Evolutionary conservation across 202 grass and related monocot genomes (phyloP), one percentile per base, ranked within the genome.

Genomic region (Thinopyrum obtusiflorum): DNA sequence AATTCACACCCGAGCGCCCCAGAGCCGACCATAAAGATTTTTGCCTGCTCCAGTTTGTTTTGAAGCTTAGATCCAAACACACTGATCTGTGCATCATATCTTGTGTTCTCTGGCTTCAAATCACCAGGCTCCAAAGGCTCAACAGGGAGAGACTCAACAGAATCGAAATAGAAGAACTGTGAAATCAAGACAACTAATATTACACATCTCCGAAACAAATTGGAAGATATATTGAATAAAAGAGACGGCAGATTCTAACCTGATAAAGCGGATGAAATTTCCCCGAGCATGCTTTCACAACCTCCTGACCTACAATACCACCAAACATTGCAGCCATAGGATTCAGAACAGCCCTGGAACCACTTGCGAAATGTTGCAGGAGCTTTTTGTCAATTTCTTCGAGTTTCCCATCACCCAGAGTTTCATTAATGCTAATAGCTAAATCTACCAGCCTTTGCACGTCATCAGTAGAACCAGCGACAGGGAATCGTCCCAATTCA

Each of bases 101-200:
- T 87, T 25, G 79, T 83, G 57, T 92, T 94, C 20, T 88, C 42
- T 81, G 87, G 88, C 83, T 94, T 95, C 37, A 94, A 76, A 68
- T 94, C 91, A 36, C 71, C 80, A 11, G 89, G 79, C 42, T 92
- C 91, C 80, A 95, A 86, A 3, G 91, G 91, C 76, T 98, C 93
- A 80, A 85, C 86, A 55, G 93, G 93, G 53, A 98, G 96, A 57
- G 91, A 94, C 72, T 98, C 95, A 21, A 98, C 57, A 76, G 93
- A 98, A 88, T 98, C 93, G 36, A 95, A 98, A 80, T 98, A 94
- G 84, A 98, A 98, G 89, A 98, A 98, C 95, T 95, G 91, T 49
- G 74, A 84, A 79, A 84, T 51, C 32, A 77, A 82, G 39, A 72
- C 1, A 9, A 80, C 51, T 40, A 82, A 63, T 49, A 46, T 44